phyloP scores from a whole-genome alignment of 1,284 basidiomycete species.

The Ceratobasidium sp. region DNA sequence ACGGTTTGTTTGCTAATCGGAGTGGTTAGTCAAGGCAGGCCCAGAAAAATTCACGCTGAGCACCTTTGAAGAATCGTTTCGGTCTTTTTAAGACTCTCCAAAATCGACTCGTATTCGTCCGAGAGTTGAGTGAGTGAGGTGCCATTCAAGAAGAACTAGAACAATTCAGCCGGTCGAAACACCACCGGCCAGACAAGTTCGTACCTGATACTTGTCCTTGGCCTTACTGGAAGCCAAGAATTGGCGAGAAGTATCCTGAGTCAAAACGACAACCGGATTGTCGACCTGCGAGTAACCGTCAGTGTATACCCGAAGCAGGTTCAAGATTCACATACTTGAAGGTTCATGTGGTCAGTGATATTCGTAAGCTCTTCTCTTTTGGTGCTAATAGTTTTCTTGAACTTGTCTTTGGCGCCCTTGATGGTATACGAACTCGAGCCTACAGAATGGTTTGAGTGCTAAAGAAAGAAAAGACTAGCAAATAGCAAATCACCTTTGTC shows the following conservation, averaged over 20 bases:
- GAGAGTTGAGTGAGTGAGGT: slow-evolving; percentile 90
- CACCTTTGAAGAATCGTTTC: slow-evolving; percentile 66
- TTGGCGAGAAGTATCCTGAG: slow-evolving; percentile 80
- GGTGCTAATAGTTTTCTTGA: slow-evolving; percentile 71
- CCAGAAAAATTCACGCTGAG: slow-evolving; percentile 48
- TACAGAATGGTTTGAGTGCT: slow-evolving; percentile 52
- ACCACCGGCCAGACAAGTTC: slow-evolving; percentile 45
- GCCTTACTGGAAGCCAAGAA: slow-evolving; percentile 87
- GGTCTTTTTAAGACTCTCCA: slow-evolving; percentile 73
- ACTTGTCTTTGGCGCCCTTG: slow-evolving; percentile 75
- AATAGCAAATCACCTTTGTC: slow-evolving; percentile 26
- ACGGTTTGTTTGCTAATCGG: slow-evolving; percentile 59
- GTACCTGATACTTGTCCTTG: slow-evolving; percentile 87
- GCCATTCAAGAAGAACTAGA: slow-evolving; percentile 90
- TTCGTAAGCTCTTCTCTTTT: slow-evolving; percentile 85
- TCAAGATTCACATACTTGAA: slow-evolving; percentile 59
- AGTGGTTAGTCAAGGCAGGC: slow-evolving; percentile 29
- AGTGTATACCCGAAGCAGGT: background rate
- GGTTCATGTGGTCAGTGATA: slow-evolving; percentile 93
- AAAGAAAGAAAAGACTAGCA: background rate
- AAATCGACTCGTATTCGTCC: slow-evolving; percentile 82
- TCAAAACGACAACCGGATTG: slow-evolving; percentile 94
- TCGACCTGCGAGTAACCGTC: slow-evolving; percentile 65
- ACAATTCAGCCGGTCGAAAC: slow-evolving; percentile 28
- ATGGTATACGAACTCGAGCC: slow-evolving; percentile 86